These are phyloP conservation scores for Ilex aquifolium DNA, from an alignment of 257 asterid species.

Conservation along the genomic window DNA sequence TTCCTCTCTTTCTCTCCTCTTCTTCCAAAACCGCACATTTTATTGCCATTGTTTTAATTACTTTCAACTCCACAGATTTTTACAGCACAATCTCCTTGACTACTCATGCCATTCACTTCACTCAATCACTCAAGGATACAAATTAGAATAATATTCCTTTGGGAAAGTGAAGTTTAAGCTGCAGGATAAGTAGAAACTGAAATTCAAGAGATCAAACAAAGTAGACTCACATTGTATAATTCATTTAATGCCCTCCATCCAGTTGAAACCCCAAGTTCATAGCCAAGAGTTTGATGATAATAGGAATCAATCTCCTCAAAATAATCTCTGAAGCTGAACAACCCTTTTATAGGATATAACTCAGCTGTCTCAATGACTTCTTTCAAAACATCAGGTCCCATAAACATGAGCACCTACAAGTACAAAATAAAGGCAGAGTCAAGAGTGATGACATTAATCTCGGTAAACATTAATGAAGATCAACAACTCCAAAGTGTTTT, in stretches of 20 bases:
- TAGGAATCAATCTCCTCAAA: conserved; percentile 71
- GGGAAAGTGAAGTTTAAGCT: too few relatives aligned
- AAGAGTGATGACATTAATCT: conserved; percentile 2
- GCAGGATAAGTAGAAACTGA: too few relatives aligned
- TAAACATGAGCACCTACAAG: conserved; percentile 73
- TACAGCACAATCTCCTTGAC: too few relatives aligned
- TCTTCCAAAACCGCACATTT: too few relatives aligned
- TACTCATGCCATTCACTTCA: too few relatives aligned
- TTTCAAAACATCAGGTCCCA: conserved; percentile 16
- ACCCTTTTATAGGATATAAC: conserved; percentile 83
- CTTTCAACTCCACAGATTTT: too few relatives aligned
- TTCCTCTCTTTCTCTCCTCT: too few relatives aligned
- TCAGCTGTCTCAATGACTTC: conserved; percentile 40
- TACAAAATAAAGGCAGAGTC: conserved; percentile 9
- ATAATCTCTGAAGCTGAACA: conserved; percentile 73
- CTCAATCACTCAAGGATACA: too few relatives aligned
- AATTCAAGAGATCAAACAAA: background rate
- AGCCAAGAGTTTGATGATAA: conserved; percentile 75
- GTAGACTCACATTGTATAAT: conserved; percentile 67
- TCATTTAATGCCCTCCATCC: conserved; percentile 86
- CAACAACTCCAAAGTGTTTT: background rate
- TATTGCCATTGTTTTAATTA: too few relatives aligned
- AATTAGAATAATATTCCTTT: too few relatives aligned
- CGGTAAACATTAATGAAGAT: background rate
- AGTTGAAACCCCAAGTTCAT: conserved; percentile 86